Percentiles rank a stretch among this genome's conserved stretches.
These are phyloP conservation scores for Porogramme epimiltina DNA, from an alignment of 1,284 basidiomycete species.

Conservation along the genomic window DNA sequence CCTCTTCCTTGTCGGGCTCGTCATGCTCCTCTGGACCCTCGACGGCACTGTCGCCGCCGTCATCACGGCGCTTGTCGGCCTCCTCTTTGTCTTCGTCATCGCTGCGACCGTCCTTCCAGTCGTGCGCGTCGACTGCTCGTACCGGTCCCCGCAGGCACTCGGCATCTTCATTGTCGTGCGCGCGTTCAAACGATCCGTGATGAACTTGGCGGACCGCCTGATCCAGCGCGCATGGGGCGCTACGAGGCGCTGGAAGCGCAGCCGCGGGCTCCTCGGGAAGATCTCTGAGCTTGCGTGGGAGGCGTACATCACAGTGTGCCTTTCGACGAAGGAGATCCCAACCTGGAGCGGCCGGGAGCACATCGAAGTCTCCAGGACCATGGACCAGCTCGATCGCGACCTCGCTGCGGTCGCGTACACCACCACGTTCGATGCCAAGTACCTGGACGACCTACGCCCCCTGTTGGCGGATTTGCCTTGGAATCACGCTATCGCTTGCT, in stretches of 20 bases:
- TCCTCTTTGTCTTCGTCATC: conserved; percentile 4
- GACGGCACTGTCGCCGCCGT: conserved; percentile 17
- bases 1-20: conserved; percentile 20
- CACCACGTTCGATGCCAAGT: conserved; percentile 10
- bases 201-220: not conserved
- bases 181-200: not conserved
- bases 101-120: conserved; percentile 15
- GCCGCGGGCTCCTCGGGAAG: conserved; percentile 1
- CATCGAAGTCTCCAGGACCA: conserved; percentile 8
- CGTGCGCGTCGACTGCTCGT: conserved; percentile 16
- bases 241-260: conserved; percentile 7
- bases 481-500: conserved; percentile 11
- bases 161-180: conserved; percentile 11
- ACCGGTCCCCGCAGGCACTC: conserved; percentile 21
- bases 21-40: conserved; percentile 23
- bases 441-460: conserved; percentile 1
- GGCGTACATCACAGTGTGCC: conserved; percentile 5
- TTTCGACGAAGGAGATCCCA: conserved; percentile 7
- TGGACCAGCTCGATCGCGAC: conserved; percentile 11
- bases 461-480: conserved; percentile 10
- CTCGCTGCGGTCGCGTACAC: conserved; percentile 15
- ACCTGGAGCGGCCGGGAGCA: conserved; percentile 17
- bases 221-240: conserved; percentile 4
- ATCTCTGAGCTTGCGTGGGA: conserved; percentile 8
- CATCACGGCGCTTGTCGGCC: conserved; percentile 9